Base-by-base conservation (phyloP, 345 rosid genomes). In the Salix dunnii region DNA sequence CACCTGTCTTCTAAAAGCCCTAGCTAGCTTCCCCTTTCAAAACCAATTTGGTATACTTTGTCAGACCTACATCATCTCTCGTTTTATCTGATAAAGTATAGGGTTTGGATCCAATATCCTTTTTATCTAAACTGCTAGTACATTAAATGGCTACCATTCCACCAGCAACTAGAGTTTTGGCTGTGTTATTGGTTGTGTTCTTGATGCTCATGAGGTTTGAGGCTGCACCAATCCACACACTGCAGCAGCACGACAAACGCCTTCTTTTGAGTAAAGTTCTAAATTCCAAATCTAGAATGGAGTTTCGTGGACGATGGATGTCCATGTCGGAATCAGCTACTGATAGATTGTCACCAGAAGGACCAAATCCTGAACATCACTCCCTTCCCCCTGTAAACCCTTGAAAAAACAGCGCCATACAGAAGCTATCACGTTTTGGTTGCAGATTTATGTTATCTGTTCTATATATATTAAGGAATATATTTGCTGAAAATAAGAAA, bases 301-400 rank as follows among this genome's bases (percentile, higher is more conserved):
- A 23, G 55, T 40, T 42, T 36, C 70, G 43, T 60, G 72, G 67
- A 17, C 71, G 82, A 14, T 16, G 51, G 51, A 61, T 72, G 28
- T 67, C 77, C 53, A 42, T 17, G 16, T 12, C 40, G 7, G 77
- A 55, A 65, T 0, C 79, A 17, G 40, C 40, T 4, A 9, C 73
- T 3, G 75, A 68, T 2, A 68, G 84, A 70, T 51, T 75, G 36
- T 73, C 86, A 2, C 90, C 89, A 0, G 87, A 77, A 13, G 90
- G 89, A 43, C 89, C 90, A 1, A 81, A 87, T 80, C 74, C 81
- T 67, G 78, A 77, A 42, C 89, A 87, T 75, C 82, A 87, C 69
- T 70, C 75, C 35, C 30, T 7, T 40, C 70, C 77, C 12, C 80
- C 71, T 1, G 40, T 46, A 79, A 68, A 30, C 35, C 65, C 65